Conservation (phyloP, 75 land plant genomes). For the Gnetum montanum region DNA sequence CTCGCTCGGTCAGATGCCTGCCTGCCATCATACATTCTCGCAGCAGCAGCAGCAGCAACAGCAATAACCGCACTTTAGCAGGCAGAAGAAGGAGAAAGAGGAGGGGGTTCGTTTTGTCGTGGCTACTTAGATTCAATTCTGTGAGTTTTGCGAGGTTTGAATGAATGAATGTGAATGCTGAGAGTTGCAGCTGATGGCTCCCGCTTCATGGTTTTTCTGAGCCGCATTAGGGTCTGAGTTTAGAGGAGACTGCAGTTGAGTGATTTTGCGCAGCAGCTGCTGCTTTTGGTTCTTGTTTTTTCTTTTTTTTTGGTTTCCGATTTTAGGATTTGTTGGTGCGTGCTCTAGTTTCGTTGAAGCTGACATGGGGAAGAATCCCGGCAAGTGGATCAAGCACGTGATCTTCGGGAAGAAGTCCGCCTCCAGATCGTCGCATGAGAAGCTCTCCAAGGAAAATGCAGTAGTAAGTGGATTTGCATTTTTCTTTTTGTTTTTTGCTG, state of each 20-base stretch:
- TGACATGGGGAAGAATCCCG: slow-evolving; percentile 46
- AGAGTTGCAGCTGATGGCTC: slow-evolving; percentile 4
- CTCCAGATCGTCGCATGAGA: slow-evolving; percentile 16
- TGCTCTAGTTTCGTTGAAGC: neutral
- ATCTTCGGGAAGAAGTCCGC: slow-evolving; percentile 41
- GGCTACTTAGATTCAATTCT: no score
- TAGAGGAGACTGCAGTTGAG: neutral
- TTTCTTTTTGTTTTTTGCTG: neutral
- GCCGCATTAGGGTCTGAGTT: slow-evolving; percentile 5
- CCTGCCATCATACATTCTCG: no score
- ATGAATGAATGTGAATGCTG: slow-evolving; percentile 1
- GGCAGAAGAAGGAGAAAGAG: no score
- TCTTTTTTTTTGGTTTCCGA: neutral
- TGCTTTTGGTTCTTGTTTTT: neutral
- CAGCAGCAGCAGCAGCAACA: no score
- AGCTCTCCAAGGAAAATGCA: slow-evolving; percentile 4
- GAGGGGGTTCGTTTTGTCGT: no score
- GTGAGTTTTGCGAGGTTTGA: no score
- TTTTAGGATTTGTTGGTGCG: neutral
- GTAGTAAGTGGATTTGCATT: neutral
- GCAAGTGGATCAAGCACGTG: slow-evolving; percentile 42
- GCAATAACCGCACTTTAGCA: no score
- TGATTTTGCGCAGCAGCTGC: neutral
- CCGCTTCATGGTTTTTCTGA: slow-evolving; percentile 5
- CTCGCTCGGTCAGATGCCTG: no score